phyloP scores from a whole-genome alignment of 345 rosid genomes.

The Camelina sativa region DNA sequence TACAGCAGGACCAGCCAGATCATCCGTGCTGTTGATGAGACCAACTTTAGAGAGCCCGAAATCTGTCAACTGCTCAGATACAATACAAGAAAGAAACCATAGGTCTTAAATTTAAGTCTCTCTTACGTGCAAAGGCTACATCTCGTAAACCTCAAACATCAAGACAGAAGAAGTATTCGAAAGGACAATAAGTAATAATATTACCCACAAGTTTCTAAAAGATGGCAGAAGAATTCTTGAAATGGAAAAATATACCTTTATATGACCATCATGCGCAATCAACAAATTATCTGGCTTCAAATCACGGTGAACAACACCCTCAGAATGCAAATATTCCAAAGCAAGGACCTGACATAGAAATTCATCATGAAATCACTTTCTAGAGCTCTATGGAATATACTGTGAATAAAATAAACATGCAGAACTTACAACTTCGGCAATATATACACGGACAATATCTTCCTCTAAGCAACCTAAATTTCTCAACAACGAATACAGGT shows the following conservation, averaged over 20 bases:
- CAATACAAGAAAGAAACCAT: constrained; percentile 36
- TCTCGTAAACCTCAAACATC: constrained; percentile 24
- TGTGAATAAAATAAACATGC: constrained; percentile 5
- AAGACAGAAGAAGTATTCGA: constrained; percentile 12
- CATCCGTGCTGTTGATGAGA: constrained; percentile 99
- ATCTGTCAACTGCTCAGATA: constrained; percentile 49
- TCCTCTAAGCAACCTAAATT: constrained; percentile 98
- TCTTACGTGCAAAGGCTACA: constrained; percentile 5
- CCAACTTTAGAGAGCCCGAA: constrained; percentile 61
- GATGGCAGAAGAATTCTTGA: constrained; percentile 18
- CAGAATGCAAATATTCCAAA: constrained; percentile 91
- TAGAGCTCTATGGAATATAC: constrained; percentile 22
- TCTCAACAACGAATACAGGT: constrained; percentile 90
- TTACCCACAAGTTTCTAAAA: constrained; percentile 13
- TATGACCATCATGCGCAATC: constrained; percentile 99
- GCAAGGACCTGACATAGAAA: constrained; percentile 75
- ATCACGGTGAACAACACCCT: constrained; percentile 96
- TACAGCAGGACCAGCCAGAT: constrained; percentile 79
- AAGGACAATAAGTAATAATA: neutral
- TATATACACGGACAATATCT: constrained; percentile 96
- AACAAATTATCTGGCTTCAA: constrained; percentile 97
- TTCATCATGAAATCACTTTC: constrained; percentile 23
- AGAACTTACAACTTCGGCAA: constrained; percentile 97
- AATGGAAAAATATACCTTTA: constrained; percentile 63
- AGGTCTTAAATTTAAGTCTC: neutral